A percentile compares a stretch with the other conserved stretches of the same genome.
Evolutionary conservation across 306 rosid species (phyloP).

Genomic region (Rubus idaeus): DNA sequence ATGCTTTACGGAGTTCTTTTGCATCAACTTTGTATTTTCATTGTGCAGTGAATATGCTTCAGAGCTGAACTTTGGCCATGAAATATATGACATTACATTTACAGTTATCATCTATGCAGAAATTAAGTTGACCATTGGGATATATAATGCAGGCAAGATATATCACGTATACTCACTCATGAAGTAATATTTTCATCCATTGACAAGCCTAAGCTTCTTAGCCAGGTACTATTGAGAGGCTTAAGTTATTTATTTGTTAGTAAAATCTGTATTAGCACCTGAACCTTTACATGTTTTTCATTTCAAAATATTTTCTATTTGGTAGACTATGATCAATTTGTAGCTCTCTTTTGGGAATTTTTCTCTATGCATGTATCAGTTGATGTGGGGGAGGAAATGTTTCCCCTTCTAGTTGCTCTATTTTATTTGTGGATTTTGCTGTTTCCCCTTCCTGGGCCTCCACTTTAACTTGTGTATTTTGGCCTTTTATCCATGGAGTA

Average conservation of each 20-base stretch:
- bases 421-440: background rate
- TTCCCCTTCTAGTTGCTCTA: background rate
- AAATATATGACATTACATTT: constrained; percentile 11
- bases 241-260: background rate
- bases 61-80: constrained; percentile 23
- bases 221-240: constrained; percentile 66
- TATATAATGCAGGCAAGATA: constrained; percentile 68
- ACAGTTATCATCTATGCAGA: constrained; percentile 9
- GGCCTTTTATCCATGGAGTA: background rate
- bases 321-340: background rate
- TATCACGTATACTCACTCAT: constrained; percentile 50
- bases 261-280: constrained; percentile 5
- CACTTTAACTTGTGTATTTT: background rate
- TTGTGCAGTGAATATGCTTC: background rate
- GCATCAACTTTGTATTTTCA: background rate
- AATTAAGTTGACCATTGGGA: constrained; percentile 29
- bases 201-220: constrained; percentile 97
- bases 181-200: constrained; percentile 91
- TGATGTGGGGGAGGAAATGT: background rate
- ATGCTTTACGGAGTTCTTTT: background rate
- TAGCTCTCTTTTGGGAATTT: background rate
- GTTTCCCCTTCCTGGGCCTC: background rate
- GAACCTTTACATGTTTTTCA: background rate
- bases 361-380: background rate
- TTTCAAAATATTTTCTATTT: background rate